Evolutionary conservation across 2,329 filamentous ascomycete species (phyloP).

Genomic region (Paecilomyces sp.): DNA sequence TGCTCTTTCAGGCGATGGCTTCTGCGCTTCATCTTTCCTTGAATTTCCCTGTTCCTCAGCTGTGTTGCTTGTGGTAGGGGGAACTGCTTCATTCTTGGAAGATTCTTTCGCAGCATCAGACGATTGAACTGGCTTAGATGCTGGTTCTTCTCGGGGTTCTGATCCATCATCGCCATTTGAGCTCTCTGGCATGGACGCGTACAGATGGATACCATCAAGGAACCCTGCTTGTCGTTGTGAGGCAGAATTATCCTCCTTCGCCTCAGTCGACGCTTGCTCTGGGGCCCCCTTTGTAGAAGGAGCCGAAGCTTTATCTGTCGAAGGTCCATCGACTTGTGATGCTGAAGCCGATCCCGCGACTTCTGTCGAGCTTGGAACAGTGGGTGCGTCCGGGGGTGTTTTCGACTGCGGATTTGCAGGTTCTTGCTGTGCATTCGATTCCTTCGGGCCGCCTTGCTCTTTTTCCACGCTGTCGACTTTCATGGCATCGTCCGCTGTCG

Average conservation of each 20-base stretch:
- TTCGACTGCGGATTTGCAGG: constrained; percentile 5
- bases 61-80: neutral
- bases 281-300: constrained; percentile 1
- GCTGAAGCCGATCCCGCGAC: neutral
- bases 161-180: neutral
- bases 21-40: neutral
- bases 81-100: neutral
- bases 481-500: neutral
- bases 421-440: neutral
- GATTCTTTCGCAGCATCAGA: neutral
- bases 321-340: constrained; percentile 3
- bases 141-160: neutral
- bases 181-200: constrained; percentile 14
- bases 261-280: constrained; percentile 2
- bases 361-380: constrained; percentile 5
- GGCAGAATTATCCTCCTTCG: neutral
- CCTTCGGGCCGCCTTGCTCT: neutral
- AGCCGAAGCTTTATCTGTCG: constrained; percentile 3
- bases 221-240: constrained; percentile 6
- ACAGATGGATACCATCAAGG: constrained; percentile 17
- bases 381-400: neutral
- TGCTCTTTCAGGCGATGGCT: neutral
- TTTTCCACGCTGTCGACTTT: neutral
- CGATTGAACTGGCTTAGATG: neutral
- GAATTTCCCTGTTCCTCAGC: neutral